Evolutionary conservation across 2,329 filamentous ascomycete species (phyloP).

Genomic region (Phialophora tarda): DNA sequence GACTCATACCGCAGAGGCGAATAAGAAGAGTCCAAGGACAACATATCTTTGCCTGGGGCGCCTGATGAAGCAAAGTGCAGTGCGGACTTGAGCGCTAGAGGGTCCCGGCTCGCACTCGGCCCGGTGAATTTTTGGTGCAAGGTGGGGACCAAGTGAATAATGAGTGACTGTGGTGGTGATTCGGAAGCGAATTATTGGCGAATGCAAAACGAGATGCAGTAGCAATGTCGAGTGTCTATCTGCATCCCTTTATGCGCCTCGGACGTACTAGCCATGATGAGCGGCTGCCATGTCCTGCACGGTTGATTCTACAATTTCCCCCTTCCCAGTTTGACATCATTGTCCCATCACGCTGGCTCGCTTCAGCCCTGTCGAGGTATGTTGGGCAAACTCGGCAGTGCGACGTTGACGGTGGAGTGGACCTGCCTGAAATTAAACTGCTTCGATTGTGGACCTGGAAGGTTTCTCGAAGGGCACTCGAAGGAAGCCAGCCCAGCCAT

Average conservation of each 20-base stretch:
- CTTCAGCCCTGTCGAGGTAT: slow-evolving; percentile 13
- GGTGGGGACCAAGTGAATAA: neutral
- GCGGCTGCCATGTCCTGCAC: neutral
- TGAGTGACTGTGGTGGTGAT: neutral
- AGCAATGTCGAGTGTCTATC: neutral
- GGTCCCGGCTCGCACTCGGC: slow-evolving; percentile 7
- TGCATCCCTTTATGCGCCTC: neutral
- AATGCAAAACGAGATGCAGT: neutral
- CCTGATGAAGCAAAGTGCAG: slow-evolving; percentile 6
- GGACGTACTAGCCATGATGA: slow-evolving; percentile 8
- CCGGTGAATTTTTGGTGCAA: neutral
- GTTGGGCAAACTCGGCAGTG: slow-evolving; percentile 2
- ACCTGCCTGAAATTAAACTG: slow-evolving; percentile 24
- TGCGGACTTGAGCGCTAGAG: slow-evolving; percentile 19
- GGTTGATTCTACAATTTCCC: slow-evolving; percentile 5
- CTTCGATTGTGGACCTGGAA: slow-evolving; percentile 32
- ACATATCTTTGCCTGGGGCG: neutral
- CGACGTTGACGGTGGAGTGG: slow-evolving; percentile 6
- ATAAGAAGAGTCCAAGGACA: neutral
- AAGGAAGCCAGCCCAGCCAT: slow-evolving; percentile 10
- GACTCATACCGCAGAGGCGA: neutral
- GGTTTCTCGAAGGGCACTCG: slow-evolving; percentile 26
- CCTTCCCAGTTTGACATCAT: neutral
- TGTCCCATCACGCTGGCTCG: neutral
- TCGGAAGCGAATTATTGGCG: neutral